These are phyloP conservation scores for Penicillium dipodomyicola DNA, from an alignment of 495 filamentous ascomycete species.

Conservation along the genomic window DNA sequence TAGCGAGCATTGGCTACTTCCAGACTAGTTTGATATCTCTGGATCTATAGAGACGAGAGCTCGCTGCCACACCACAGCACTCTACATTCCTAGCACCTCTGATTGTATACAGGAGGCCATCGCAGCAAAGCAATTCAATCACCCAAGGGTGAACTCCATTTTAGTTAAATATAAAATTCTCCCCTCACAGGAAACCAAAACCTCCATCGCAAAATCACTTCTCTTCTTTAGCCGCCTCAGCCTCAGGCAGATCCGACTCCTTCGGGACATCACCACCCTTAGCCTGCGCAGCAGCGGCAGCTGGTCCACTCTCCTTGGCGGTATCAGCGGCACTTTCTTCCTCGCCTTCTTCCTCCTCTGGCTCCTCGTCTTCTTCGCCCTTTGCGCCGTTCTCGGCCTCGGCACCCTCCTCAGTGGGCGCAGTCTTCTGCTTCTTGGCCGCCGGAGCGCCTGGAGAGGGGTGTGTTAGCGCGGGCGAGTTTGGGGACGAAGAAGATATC, in stretches of 20 bases:
- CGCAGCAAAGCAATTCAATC: conserved; percentile 6
- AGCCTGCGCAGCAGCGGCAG: conserved; percentile 39
- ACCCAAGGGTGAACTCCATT: not conserved
- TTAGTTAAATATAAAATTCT: conserved; percentile 1
- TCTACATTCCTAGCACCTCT: not conserved
- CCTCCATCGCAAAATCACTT: not conserved
- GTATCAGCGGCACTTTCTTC: conserved; percentile 34
- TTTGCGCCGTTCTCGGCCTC: conserved; percentile 34
- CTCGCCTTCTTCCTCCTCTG: conserved; percentile 31
- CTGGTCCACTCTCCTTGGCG: conserved; percentile 42
- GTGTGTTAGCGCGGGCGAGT: conserved; percentile 8
- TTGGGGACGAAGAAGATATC: not conserved
- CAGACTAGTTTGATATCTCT: not conserved
- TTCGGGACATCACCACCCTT: conserved; percentile 49
- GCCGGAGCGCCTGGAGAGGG: conserved; percentile 35
- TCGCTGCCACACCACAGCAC: not conserved
- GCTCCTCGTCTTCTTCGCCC: conserved; percentile 30
- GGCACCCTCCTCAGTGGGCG: conserved; percentile 17
- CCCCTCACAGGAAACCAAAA: not conserved
- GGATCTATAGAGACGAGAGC: not conserved
- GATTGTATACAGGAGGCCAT: conserved; percentile 6
- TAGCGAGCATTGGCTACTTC: not conserved
- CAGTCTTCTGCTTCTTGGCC: conserved; percentile 35
- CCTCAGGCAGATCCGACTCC: conserved; percentile 46
- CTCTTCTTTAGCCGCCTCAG: conserved; percentile 32